These are phyloP conservation scores for Fusarium guadeloupense DNA, from an alignment of 2,329 filamentous ascomycete species.

Conservation along the genomic window DNA sequence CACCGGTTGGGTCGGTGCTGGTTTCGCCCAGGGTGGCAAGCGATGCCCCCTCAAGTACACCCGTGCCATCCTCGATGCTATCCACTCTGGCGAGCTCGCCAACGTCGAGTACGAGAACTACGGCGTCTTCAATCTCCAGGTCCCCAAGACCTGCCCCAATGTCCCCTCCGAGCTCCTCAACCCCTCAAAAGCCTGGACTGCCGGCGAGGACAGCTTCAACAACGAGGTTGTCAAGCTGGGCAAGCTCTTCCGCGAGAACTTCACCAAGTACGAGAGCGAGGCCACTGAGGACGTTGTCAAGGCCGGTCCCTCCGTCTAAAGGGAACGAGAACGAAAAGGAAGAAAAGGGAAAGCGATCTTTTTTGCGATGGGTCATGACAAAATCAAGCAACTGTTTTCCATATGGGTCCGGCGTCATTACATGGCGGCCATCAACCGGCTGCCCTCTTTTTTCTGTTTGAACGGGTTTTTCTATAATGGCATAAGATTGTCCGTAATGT, in stretches of 20 bases:
- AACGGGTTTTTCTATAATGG: conserved; percentile 27
- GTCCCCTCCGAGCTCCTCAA: conserved; percentile 94
- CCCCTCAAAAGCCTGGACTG: conserved; percentile 91
- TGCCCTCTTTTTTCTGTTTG: conserved; percentile 38
- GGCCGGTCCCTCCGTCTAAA: conserved; percentile 62
- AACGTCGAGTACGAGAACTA: conserved; percentile 94
- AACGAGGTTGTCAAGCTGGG: conserved; percentile 91
- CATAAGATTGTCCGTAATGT: conserved; percentile 44
- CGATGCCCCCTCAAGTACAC: conserved; percentile 99
- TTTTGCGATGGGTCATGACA: conserved; percentile 35
- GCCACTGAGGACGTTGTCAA: conserved; percentile 82
- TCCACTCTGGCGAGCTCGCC: conserved; percentile 95
- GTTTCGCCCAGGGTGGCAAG: conserved; percentile 90
- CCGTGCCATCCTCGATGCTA: conserved; percentile 95
- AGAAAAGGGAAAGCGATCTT: conserved; percentile 33
- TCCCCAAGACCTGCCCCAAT: conserved; percentile 90
- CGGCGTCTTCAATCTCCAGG: conserved; percentile 93
- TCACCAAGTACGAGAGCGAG: conserved; percentile 91
- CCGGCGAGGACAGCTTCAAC: conserved; percentile 81
- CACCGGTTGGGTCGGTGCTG: conserved; percentile 96
- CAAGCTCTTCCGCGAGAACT: conserved; percentile 93
- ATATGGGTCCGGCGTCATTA: conserved; percentile 43
- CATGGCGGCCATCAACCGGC: conserved; percentile 41
- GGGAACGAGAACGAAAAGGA: conserved; percentile 5
- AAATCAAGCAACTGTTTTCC: conserved; percentile 39